Base-by-base conservation (phyloP, 2,329 filamentous ascomycete genomes). In the Cyphellophora europaea region DNA sequence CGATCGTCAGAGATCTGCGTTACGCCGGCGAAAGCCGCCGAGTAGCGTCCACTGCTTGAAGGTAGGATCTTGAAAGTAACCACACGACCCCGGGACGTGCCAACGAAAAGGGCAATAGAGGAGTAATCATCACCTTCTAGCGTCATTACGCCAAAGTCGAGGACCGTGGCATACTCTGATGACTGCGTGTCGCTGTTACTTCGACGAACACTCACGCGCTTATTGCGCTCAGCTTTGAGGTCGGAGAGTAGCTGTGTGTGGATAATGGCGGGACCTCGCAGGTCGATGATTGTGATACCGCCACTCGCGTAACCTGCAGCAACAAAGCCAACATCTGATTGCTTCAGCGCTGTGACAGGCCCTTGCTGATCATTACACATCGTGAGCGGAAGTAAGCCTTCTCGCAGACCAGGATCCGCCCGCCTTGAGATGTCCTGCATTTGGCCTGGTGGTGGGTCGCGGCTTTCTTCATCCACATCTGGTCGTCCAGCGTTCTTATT, bases 111-210 rank as follows among this genome's bases (percentile, higher is more conserved):
- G 39, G 81, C 77, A 37, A 98, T 93, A 51, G 87, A 95, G 2
- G 91, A 96, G 55, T 93, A 98, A 45, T 85, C 78, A 53, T 96
- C 89, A n/a, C 81, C 83, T 28, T 96, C 91, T 3, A 95, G 63
- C 3, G 83, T 93, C 77, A 98, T 80, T 30, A 94, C 85, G 35
- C 85, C 86, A 61, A 96, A 98, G 53, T 95, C 85, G 17, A 96
- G 77, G 18, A 67, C 71, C 0, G 85, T 86, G 1, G 85, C 77
- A 73, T 79, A 93, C 51, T 95, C 88, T 4, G 65, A 56, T 4
- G 69, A 56, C 15, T 65, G 58, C 33, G 57, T 63, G 17, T 66
- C 71, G 38, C 67, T 70, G 15, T 16, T 18, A 19, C 15, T 18
- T 10, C 14, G 6, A 70, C 64, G 50, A 49, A 95, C 81, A 35